These are phyloP conservation scores for Sisymbrium altissimum DNA, from an alignment of 345 rosid species.

Conservation along the genomic window DNA sequence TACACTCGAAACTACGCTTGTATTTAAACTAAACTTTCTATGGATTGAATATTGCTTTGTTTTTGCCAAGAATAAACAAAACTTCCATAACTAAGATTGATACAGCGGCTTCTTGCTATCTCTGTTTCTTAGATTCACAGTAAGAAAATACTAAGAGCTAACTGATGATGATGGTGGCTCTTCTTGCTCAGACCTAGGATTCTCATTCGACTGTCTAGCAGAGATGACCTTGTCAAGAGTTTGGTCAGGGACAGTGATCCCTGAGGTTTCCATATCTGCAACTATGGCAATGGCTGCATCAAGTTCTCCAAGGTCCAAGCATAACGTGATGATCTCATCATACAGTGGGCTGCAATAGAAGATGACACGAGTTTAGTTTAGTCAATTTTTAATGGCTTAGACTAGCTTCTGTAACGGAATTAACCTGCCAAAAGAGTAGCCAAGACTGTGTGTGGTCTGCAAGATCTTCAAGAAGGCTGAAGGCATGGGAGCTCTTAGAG, in stretches of 20 bases:
- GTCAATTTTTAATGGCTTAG: neutral
- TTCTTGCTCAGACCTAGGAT: constrained; percentile 21
- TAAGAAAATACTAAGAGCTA: constrained; percentile 17
- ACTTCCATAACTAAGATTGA: neutral
- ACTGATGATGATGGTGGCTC: constrained; percentile 11
- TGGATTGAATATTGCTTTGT: neutral
- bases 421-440: constrained; percentile 82
- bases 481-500: constrained; percentile 84
- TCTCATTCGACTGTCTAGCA: constrained; percentile 56
- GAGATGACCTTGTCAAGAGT: constrained; percentile 75
- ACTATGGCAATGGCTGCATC: constrained; percentile 90
- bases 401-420: neutral
- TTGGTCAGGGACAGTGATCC: constrained; percentile 61
- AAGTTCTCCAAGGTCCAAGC: constrained; percentile 83
- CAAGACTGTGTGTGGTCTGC: constrained; percentile 70
- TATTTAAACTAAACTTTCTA: neutral
- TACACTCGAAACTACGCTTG: neutral
- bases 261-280: constrained; percentile 79
- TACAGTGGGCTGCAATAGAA: constrained; percentile 69
- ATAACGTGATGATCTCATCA: constrained; percentile 69
- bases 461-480: constrained; percentile 84
- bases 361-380: constrained; percentile 5
- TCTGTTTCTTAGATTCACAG: neutral
- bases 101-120: constrained; percentile 1
- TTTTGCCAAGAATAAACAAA: constrained; percentile 5